Evolutionary conservation across 2,329 filamentous ascomycete genomes (phyloP).

Genomic region (Pestalotiopsis sp.): DNA sequence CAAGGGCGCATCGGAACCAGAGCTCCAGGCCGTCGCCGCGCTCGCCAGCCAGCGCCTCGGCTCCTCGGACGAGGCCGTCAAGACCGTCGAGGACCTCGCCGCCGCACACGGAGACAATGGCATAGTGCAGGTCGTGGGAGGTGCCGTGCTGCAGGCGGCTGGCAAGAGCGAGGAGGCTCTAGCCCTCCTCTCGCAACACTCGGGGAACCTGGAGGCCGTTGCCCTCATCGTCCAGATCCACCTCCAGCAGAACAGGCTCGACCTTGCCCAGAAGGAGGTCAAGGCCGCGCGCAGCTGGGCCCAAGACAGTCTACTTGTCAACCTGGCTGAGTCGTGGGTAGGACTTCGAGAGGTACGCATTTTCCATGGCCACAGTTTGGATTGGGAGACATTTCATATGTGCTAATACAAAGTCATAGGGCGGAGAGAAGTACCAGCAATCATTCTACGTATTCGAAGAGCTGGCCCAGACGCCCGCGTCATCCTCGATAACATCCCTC

Average conservation of each 20-base stretch:
- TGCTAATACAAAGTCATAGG: constrained; percentile 49
- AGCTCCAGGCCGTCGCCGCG: constrained; percentile 75
- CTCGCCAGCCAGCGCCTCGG: constrained; percentile 70
- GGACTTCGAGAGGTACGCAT: constrained; percentile 76
- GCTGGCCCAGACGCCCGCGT: constrained; percentile 83
- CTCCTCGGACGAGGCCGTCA: constrained; percentile 62
- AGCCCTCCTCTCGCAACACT: constrained; percentile 76
- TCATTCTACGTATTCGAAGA: constrained; percentile 98
- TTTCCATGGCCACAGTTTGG: not conserved
- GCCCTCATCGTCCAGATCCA: constrained; percentile 91
- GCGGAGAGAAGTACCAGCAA: constrained; percentile 93
- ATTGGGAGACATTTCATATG: not conserved
- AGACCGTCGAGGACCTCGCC: constrained; percentile 67
- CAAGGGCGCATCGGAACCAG: constrained; percentile 65
- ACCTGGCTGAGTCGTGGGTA: constrained; percentile 94
- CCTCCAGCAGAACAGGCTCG: constrained; percentile 85
- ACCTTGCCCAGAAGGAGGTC: constrained; percentile 90
- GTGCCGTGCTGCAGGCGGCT: constrained; percentile 78
- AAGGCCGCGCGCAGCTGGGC: constrained; percentile 87
- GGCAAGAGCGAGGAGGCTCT: constrained; percentile 87
- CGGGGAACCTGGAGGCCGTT: constrained; percentile 80
- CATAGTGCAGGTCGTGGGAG: constrained; percentile 78
- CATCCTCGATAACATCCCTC: constrained; percentile 73
- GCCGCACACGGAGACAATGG: constrained; percentile 70
- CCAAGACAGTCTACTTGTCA: constrained; percentile 90